A percentile compares a stretch with the other conserved stretches of the same genome.
phyloP scores from a whole-genome alignment of 1,284 basidiomycete genomes.

The Chiua sp. region DNA sequence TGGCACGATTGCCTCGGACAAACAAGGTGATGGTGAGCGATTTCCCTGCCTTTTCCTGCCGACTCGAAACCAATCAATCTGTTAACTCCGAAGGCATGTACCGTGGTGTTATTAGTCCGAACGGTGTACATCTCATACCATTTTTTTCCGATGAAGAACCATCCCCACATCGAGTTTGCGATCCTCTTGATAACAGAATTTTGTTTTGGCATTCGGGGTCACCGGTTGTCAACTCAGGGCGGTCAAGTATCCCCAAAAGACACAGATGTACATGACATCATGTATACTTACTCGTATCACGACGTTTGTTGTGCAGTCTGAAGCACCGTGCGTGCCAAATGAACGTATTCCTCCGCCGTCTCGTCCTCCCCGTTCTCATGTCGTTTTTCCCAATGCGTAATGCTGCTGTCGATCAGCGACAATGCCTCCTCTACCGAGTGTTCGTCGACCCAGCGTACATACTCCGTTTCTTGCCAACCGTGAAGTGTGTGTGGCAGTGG shows the following conservation, averaged over 20 bases:
- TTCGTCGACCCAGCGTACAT: conserved; percentile 87
- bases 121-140: conserved; percentile 72
- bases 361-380: conserved; percentile 50
- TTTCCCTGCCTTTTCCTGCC: not conserved
- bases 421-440: conserved; percentile 75
- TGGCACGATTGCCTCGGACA: conserved; percentile 74
- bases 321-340: conserved; percentile 67
- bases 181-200: too few species aligned
- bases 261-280: not conserved
- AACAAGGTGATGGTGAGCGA: conserved; percentile 60
- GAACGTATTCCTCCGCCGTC: conserved; percentile 63
- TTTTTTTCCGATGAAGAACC: conserved; percentile 77
- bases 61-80: conserved; percentile 71
- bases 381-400: conserved; percentile 76
- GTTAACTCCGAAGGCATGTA: conserved; percentile 84
- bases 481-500: conserved; percentile 86
- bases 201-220: too few species aligned
- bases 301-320: conserved; percentile 34
- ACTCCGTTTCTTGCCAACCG: conserved; percentile 93
- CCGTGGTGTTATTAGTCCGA: conserved; percentile 70
- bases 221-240: too few species aligned
- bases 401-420: conserved; percentile 71
- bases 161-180: too few species aligned
- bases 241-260: not conserved
- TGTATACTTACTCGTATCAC: conserved; percentile 12